A percentile compares a stretch with the other conserved stretches of the same genome.
Conservation (phyloP, 106 monocot species). For the Iris macrosiphon region DNA sequence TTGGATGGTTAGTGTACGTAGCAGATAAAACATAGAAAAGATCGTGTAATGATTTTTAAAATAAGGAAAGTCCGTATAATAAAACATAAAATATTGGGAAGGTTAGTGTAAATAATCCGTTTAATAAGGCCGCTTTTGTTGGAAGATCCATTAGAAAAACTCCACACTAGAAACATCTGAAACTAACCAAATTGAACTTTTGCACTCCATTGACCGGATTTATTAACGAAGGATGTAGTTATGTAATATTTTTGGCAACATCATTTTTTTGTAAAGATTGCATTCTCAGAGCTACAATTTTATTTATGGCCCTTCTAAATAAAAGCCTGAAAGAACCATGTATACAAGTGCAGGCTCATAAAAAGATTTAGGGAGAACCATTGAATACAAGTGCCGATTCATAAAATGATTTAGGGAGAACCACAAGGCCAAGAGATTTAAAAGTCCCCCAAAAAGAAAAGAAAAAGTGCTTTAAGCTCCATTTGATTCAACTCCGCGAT, state of each 20-base stretch:
- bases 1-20: too few relatives aligned
- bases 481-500: conserved; percentile 22
- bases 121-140: too few relatives aligned
- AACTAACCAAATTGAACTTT: too few relatives aligned
- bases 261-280: too few relatives aligned
- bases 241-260: too few relatives aligned
- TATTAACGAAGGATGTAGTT: conserved; percentile 23
- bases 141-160: too few relatives aligned
- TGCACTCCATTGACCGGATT: conserved; percentile 4
- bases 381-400: neutral
- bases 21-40: too few relatives aligned
- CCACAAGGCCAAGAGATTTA: conserved; percentile 24
- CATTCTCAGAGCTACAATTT: conserved; percentile 13
- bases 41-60: too few relatives aligned
- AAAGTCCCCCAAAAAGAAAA: conserved; percentile 29
- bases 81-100: too few relatives aligned
- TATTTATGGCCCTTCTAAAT: neutral
- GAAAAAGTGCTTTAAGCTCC: conserved; percentile 8
- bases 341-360: neutral
- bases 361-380: neutral
- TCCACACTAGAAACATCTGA: too few relatives aligned
- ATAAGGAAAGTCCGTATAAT: too few relatives aligned
- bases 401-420: neutral
- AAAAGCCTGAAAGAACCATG: conserved; percentile 9
- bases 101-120: too few relatives aligned